A percentile compares a stretch with the other conserved stretches of the same genome.
Evolutionary conservation across 2,329 filamentous ascomycete genomes (phyloP).

Genomic region (Arthrobotrys megalospora): DNA sequence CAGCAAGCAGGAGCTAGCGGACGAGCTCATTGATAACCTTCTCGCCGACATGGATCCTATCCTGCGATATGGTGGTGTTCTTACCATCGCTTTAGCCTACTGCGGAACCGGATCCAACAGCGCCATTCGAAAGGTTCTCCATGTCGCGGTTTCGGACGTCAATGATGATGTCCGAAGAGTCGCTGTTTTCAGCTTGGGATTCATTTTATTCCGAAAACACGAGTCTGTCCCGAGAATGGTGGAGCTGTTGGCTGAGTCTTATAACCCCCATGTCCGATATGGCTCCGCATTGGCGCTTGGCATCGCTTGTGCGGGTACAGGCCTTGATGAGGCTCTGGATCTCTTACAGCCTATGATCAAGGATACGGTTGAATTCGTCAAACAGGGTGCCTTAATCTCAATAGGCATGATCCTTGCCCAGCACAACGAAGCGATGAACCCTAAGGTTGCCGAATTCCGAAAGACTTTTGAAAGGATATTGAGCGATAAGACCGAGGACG

Average conservation of each 20-base stretch:
- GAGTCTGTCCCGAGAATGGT: slow-evolving; percentile 98
- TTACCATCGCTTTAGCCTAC: slow-evolving; percentile 98
- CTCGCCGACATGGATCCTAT: slow-evolving; percentile 94
- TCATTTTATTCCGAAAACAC: slow-evolving; percentile 98
- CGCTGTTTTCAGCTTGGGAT: slow-evolving; percentile 96
- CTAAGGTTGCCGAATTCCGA: slow-evolving; percentile 90
- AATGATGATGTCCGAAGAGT: slow-evolving; percentile 97
- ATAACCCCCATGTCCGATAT: slow-evolving; percentile 98
- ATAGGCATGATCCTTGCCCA: slow-evolving; percentile 99
- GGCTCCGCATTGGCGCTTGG: slow-evolving; percentile 98
- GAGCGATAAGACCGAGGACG: slow-evolving; percentile 94
- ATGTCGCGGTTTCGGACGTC: slow-evolving; percentile 97
- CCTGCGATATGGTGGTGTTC: slow-evolving; percentile 94
- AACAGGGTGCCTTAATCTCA: slow-evolving; percentile 94
- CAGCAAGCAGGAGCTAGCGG: slow-evolving; percentile 91
- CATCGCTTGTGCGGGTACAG: slow-evolving; percentile 97
- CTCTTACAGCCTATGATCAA: slow-evolving; percentile 99
- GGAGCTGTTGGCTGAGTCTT: slow-evolving; percentile 96
- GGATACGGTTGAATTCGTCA: slow-evolving; percentile 97
- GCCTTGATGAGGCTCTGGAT: slow-evolving; percentile 95
- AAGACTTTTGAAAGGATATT: slow-evolving; percentile 96
- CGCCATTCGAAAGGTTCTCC: slow-evolving; percentile 93
- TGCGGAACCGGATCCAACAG: slow-evolving; percentile 99
- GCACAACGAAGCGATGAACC: slow-evolving; percentile 98
- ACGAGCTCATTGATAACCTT: slow-evolving; percentile 93